Evolutionary conservation across 345 rosid species (phyloP), one percentile per base, ranked within the genome.

Genomic region (Acer saccharum): DNA sequence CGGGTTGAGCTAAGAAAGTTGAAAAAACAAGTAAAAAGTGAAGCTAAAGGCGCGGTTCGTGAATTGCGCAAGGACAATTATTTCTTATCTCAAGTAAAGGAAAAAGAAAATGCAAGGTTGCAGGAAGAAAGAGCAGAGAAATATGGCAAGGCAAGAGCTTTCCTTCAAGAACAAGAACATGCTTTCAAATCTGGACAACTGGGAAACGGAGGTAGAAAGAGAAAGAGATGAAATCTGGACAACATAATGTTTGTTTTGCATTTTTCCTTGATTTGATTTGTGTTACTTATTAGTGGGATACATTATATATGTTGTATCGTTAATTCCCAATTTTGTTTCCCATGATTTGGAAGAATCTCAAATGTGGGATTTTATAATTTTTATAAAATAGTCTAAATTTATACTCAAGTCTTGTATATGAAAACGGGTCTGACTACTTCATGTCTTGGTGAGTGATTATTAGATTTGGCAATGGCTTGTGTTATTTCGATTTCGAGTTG

Each of bases 91-190:
- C 86, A 79, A 65, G 91, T 86, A 66, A 92, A 91, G 83, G 89
- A 89, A 69, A 92, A 81, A 72, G 92, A 89, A n/a, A 90, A 81
- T 81, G 85, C 85, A 23, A 46, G 11, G 60, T 20, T 43, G 8
- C 90, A 87, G 61, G 84, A 86, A 81, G 99, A 94, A 84, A 91
- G 87, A 69, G 80, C 85, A 7, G 98, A 91, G 85, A 89, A 86
- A 55, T 88, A 87, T 41, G 97, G 97, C n/a, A 83, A 82, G 81
- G 87, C 88, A 18, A 79, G 77, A 64, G 97, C 98, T 70, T 94
- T 92, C 81, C 94, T 96, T 68, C 98, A 96, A 86, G 99, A 96
- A 60, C 97, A 96, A 80, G 95, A 92, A 76, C 89, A 88, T 83
- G 98, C 92, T 68, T 87, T 81, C 81, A 96, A 90, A 83, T 92